Base-by-base conservation (phyloP, 305 asterid genomes). In the Striga hermonthica region DNA sequence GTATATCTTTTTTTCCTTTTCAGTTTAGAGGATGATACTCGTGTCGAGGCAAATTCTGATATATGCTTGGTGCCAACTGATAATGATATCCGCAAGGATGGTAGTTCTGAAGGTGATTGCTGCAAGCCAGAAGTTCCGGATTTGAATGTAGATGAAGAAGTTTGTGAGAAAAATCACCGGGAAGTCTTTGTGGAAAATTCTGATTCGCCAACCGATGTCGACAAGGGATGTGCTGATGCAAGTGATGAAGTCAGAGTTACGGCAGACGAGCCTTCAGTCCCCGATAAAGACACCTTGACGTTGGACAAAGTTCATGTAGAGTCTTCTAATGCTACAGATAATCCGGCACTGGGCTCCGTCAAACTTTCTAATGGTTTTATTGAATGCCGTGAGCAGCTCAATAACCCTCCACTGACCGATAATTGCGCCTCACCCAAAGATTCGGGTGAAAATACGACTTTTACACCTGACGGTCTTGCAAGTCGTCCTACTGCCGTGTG, bases 11-110 rank as follows among this genome's bases (percentile, higher is more conserved):
- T 60, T 40, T 16, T n/a, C n/a, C n/a, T n/a, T 82, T 84, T 72
- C 95, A 93, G 99, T 77, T 79, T 85, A 44, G 99, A 88, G 82
- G 81, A 68, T 72, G 95, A 80, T 65, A 68, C 79, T 73, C 84
- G 67, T 64, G 55, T 69, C 65, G 76, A 75, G 67, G 85, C 69
- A 71, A 77, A 74, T 71, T 60, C 75, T 6, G 67, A 65, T 66
- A 69, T 14, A 67, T 52, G 58, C 54, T 28, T 45, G 22, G 82
- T 65, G 52, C 70, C 75, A 56, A 9, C 36, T 14, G 75, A 60
- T 28, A 47, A 65, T 60, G 68, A 64, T 65, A 68, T 76, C 60
- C 57, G 55, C 71, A 73, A 76, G 71, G 73, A 75, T 38, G 36
- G 61, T 71, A 77, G 4, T 50, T 50, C 57, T 14, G 31, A 50